These are phyloP conservation scores for Auricularia heimuer DNA, from an alignment of 768 basidiomycete species.

Conservation along the genomic window DNA sequence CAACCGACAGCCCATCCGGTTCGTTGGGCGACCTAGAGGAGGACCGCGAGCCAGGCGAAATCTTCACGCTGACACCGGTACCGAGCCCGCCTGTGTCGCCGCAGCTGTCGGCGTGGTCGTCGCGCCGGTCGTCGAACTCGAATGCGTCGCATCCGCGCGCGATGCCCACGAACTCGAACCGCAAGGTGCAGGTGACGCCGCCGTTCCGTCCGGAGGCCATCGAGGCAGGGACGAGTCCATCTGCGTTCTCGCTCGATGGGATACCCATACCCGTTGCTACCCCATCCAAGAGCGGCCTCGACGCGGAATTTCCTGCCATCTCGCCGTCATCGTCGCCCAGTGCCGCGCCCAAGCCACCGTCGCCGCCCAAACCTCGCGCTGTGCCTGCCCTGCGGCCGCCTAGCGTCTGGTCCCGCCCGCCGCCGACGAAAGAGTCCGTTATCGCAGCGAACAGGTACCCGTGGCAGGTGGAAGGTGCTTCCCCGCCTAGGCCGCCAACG, in stretches of 20 bases:
- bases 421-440: neutral
- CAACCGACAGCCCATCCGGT: neutral
- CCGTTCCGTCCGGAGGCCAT: conserved; percentile 40
- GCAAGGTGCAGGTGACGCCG: conserved; percentile 50
- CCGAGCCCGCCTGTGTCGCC: conserved; percentile 4
- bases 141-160: conserved; percentile 16
- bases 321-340: neutral
- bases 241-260: conserved; percentile 10
- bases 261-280: neutral
- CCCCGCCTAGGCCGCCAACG: neutral
- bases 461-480: neutral
- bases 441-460: neutral
- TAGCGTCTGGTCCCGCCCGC: neutral
- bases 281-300: neutral
- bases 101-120: conserved; percentile 10
- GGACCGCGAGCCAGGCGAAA: neutral
- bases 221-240: conserved; percentile 38
- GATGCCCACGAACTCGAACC: conserved; percentile 29
- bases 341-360: neutral
- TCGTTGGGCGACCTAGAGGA: neutral
- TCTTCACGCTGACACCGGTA: conserved; percentile 2
- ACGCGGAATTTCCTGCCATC: neutral
- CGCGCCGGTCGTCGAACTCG: conserved; percentile 14
- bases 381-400: neutral
- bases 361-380: neutral